Conservation (phyloP, 768 basidiomycete species). For the Kondoa malvinella region DNA sequence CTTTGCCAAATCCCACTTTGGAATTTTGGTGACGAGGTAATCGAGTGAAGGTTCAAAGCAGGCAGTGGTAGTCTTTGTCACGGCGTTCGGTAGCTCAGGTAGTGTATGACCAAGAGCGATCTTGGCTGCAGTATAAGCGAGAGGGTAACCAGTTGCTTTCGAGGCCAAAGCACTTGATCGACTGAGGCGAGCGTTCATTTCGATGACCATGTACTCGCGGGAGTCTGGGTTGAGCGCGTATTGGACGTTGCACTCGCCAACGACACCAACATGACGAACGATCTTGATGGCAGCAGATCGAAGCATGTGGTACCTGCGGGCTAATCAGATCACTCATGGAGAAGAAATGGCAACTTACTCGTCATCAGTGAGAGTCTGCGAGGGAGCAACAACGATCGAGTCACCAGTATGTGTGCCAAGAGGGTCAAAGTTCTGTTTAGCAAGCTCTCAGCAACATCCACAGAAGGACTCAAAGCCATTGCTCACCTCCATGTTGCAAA, state of each 20-base stretch:
- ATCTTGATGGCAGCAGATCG: constrained; percentile 94
- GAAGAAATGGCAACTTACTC: neutral
- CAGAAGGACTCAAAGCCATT: neutral
- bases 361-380: constrained; percentile 78
- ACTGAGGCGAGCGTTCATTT: constrained; percentile 33
- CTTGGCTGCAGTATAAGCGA: constrained; percentile 98
- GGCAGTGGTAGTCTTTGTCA: constrained; percentile 96
- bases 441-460: constrained; percentile 2
- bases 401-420: constrained; percentile 98
- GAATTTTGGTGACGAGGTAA: constrained; percentile 98
- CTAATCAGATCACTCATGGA: constrained; percentile 32
- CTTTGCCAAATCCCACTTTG: constrained; percentile 98
- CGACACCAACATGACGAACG: constrained; percentile 50
- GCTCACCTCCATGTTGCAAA: constrained; percentile 69
- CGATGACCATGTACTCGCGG: constrained; percentile 93
- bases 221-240: constrained; percentile 88
- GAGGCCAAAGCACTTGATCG: constrained; percentile 70
- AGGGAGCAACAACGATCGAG: constrained; percentile 96
- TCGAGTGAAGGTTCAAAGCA: constrained; percentile 98
- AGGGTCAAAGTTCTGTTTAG: constrained; percentile 80
- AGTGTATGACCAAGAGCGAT: constrained; percentile 94
- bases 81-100: constrained; percentile 93
- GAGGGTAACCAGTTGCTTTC: constrained; percentile 95
- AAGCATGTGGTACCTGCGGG: constrained; percentile 84
- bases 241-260: constrained; percentile 94